Percentiles rank a stretch among this genome's conserved stretches.
Evolutionary conservation across 495 filamentous ascomycete genomes (phyloP).

Genomic region (Penicillium daleae): DNA sequence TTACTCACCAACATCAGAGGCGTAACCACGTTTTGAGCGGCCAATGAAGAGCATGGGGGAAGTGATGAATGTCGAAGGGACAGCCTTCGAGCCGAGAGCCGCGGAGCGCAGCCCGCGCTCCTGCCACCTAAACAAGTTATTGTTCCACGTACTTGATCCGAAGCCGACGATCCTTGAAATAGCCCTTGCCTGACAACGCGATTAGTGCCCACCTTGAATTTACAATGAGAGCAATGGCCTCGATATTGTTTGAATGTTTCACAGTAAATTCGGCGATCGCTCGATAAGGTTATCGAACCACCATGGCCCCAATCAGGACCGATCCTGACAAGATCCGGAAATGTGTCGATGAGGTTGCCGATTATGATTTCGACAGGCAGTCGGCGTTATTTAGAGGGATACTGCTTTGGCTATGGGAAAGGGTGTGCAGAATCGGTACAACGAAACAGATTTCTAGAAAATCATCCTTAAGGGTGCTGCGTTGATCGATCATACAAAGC

Average conservation of each 20-base stretch:
- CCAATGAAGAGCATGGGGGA: constrained; percentile 58
- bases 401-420: constrained; percentile 18
- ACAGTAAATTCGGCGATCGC: constrained; percentile 14
- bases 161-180: neutral
- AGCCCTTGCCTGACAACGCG: neutral
- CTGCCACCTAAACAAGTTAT: no score
- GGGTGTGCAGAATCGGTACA: constrained; percentile 20
- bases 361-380: constrained; percentile 19
- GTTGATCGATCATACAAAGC: constrained; percentile 20
- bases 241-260: constrained; percentile 13
- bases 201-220: neutral
- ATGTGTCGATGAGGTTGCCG: constrained; percentile 9
- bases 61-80: constrained; percentile 61
- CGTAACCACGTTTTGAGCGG: constrained; percentile 71
- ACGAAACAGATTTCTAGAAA: constrained; percentile 24
- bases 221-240: constrained; percentile 7
- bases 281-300: constrained; percentile 13
- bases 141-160: neutral
- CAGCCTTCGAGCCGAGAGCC: constrained; percentile 42
- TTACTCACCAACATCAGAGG: constrained; percentile 80
- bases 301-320: constrained; percentile 6
- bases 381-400: constrained; percentile 15
- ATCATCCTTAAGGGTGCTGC: constrained; percentile 27
- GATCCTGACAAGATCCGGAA: constrained; percentile 10
- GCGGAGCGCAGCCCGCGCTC: constrained; percentile 67